These are phyloP conservation scores for Pachyrhizus erosus DNA, from an alignment of 306 rosid genomes.

Conservation along the genomic window DNA sequence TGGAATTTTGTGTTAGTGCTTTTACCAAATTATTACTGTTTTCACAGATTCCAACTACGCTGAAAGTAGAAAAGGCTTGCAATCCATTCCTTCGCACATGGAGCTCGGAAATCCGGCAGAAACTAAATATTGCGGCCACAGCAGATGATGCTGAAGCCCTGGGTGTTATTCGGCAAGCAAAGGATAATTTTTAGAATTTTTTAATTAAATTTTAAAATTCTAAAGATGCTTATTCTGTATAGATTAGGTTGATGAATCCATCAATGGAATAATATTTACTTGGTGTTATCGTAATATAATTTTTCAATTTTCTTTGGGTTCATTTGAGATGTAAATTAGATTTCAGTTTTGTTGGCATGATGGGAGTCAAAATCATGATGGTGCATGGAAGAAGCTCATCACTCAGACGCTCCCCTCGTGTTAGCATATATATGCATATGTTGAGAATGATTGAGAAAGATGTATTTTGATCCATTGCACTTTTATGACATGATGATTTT, in stretches of 20 bases:
- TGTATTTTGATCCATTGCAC: neutral
- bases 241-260: slow-evolving; percentile 49
- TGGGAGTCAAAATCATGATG: neutral
- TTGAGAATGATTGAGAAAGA: slow-evolving; percentile 28
- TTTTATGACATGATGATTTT: neutral
- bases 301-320: slow-evolving; percentile 31
- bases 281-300: slow-evolving; percentile 29
- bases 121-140: slow-evolving; percentile 60
- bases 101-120: slow-evolving; percentile 72
- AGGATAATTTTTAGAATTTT: slow-evolving; percentile 68
- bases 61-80: slow-evolving; percentile 86
- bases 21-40: slow-evolving; percentile 3
- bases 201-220: slow-evolving; percentile 29
- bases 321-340: slow-evolving; percentile 38
- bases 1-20: slow-evolving; percentile 17
- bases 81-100: slow-evolving; percentile 91
- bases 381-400: slow-evolving; percentile 10
- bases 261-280: slow-evolving; percentile 26
- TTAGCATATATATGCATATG: slow-evolving; percentile 6
- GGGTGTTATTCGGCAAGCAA: slow-evolving; percentile 74
- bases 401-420: neutral
- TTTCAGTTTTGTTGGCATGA: slow-evolving; percentile 15
- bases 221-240: slow-evolving; percentile 46
- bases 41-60: slow-evolving; percentile 79
- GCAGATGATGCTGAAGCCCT: slow-evolving; percentile 79